phyloP scores from a whole-genome alignment of 176 grass and related monocot species.

The Sorghum bicolor region Sorghum_bicolor_NCBIv3 NC_012873.2:67575001-67575500 shows the following conservation, averaged over 20 bases:
- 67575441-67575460: background rate
- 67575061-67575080: background rate
- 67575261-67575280: background rate
- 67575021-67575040: constrained; percentile 1
- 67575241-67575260: constrained; percentile 70
- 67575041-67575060: constrained; percentile 1
- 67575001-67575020: background rate
- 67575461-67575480: background rate
- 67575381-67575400: constrained; percentile 78
- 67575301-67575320: background rate
- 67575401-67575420: constrained; percentile 71
- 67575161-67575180: constrained; percentile 55
- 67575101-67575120: constrained; percentile 67
- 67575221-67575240: constrained; percentile 62
- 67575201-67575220: constrained; percentile 65
- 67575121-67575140: constrained; percentile 51
- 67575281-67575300: background rate
- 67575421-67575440: constrained; percentile 83
- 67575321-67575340: background rate
- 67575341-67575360: constrained; percentile 26
- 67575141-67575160: constrained; percentile 65
- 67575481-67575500: constrained; percentile 5
- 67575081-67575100: constrained; percentile 31
- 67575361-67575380: constrained; percentile 62
- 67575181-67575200: constrained; percentile 70